These are phyloP conservation scores for Agaricus blazei DNA, from an alignment of 768 basidiomycete genomes.

Conservation along the genomic window DNA sequence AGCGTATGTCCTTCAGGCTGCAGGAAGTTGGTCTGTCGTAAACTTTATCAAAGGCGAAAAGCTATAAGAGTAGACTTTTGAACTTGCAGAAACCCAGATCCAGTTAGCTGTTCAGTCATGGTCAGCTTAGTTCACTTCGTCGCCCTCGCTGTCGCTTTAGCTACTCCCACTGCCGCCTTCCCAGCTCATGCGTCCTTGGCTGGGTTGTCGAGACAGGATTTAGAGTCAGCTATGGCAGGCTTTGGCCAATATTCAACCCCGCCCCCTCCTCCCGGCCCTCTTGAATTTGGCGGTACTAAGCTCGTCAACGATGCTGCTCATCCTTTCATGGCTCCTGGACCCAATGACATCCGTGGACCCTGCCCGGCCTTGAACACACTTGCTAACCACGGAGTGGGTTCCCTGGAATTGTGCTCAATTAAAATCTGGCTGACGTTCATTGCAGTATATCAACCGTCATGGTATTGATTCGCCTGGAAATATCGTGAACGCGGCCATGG, in stretches of 20 bases:
- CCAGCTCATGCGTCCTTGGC: constrained; percentile 18
- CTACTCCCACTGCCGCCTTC: constrained; percentile 10
- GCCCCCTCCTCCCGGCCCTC: not conserved
- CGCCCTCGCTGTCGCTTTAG: not conserved
- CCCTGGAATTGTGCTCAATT: not conserved
- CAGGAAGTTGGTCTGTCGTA: too few relatives aligned
- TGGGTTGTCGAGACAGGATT: constrained; percentile 15
- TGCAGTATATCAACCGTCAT: constrained; percentile 9
- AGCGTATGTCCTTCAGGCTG: too few relatives aligned
- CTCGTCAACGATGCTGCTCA: constrained; percentile 11
- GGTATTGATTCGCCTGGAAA: constrained; percentile 11
- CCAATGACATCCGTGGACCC: constrained; percentile 13
- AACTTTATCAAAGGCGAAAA: too few relatives aligned
- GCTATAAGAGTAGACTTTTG: too few relatives aligned
- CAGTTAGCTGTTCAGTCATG: not conserved
- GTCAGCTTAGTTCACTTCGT: not conserved
- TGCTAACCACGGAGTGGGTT: constrained; percentile 15
- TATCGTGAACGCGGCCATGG: constrained; percentile 10
- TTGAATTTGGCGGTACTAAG: constrained; percentile 5
- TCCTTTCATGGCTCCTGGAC: constrained; percentile 11
- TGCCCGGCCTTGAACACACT: constrained; percentile 17
- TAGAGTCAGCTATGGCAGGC: constrained; percentile 2
- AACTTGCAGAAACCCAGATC: too few relatives aligned
- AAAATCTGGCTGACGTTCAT: not conserved
- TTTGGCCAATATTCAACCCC: not conserved